Base-by-base conservation (phyloP, 352 stramenopile genomes). In the Phytophthora rubi region DNA sequence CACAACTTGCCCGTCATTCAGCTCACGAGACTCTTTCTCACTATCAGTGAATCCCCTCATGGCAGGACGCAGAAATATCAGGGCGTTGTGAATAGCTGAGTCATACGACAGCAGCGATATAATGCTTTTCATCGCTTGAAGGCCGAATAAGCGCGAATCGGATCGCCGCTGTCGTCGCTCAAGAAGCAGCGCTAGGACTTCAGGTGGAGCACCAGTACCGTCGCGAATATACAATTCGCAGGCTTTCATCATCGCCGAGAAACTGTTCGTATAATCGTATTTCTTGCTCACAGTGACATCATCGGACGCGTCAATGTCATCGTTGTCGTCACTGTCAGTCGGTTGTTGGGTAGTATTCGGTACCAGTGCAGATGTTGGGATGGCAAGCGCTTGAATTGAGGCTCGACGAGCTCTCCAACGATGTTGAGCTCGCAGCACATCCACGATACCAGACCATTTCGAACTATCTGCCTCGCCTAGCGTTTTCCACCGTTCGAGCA, bases 221-320 rank as follows among this genome's bases (percentile, higher is more conserved):
- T 94, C 89, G 49, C 88, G 86, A 69, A 97, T 91, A 53, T 97
- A 97, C 54, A 97, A 58, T 59, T 95, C 89, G 57, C 89, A 97
- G 3, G 89, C 89, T 62, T 91, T 91, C 65, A 97, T 80, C 77
- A 91, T 93, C 0, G 89, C 89, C 1, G 80, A 82, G 58, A 95
- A 94, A 42, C 68, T 92, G 21, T 76, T 78, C 13, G 86, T 86
- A 42, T 94, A 92, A 30, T 78, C 71, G 16, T 78, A 83, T 68
- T 57, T 75, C 48, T 60, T 74, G 62, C 52, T 83, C 66, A 37
- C 70, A 54, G 53, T 73, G 58, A 52, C 6, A 26, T 75, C 70
- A 6, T 77, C 53, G 0, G 55, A 60, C 2, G 39, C 45, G 16
- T 82, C 75, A 16, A 59, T 15, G 8, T 65, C 57, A n/a, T 49